Evolutionary conservation across 306 rosid species (phyloP).

Genomic region (Ziziphus jujuba): DNA sequence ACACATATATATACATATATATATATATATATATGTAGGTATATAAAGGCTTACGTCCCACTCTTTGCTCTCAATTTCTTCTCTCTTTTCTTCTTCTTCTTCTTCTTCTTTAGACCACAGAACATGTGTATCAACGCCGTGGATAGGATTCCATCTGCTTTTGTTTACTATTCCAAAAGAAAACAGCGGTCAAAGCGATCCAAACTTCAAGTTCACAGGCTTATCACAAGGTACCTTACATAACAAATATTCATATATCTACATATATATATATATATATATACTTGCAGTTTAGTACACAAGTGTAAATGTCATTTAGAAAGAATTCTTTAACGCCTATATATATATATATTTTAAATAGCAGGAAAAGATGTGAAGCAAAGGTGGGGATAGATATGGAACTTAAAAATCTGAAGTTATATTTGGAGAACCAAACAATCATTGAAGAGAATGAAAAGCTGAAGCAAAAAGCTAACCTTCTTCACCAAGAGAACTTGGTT

Average conservation of each 20-base stretch:
- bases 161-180: slow-evolving; percentile 18
- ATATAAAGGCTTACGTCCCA: slow-evolving; percentile 8
- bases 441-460: slow-evolving; percentile 47
- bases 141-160: slow-evolving; percentile 15
- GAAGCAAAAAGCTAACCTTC: slow-evolving; percentile 38
- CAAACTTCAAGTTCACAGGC: slow-evolving; percentile 36
- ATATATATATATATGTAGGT: neutral
- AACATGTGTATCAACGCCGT: slow-evolving; percentile 35
- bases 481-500: slow-evolving; percentile 47
- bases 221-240: too few relatives aligned
- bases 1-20: slow-evolving; percentile 1
- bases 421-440: slow-evolving; percentile 48
- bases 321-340: too few relatives aligned
- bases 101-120: neutral
- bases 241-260: too few relatives aligned
- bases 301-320: too few relatives aligned
- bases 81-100: neutral
- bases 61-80: neutral
- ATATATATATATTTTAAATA: too few relatives aligned
- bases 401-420: slow-evolving; percentile 45
- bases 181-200: slow-evolving; percentile 33
- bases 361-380: slow-evolving; percentile 32
- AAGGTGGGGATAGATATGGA: slow-evolving; percentile 30
- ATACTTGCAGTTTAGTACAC: too few relatives aligned
- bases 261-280: too few relatives aligned